These are phyloP conservation scores for Leishmania gerbilli DNA, from an alignment of 208 protist species.

Conservation along the genomic window DNA sequence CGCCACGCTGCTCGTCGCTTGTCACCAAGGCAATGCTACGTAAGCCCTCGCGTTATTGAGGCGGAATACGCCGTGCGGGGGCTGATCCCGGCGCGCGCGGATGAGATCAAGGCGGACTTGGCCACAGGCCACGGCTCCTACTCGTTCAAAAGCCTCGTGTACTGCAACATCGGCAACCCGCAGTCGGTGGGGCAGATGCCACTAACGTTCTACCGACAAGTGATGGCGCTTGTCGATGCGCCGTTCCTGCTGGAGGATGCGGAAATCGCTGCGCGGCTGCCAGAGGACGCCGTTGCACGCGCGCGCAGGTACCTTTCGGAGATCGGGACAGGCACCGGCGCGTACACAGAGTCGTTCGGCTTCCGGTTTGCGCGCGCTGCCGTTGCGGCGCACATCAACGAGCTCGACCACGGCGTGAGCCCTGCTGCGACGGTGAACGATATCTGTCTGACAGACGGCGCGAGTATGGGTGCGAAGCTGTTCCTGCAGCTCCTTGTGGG, in stretches of 20 bases:
- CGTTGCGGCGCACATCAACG: conserved; percentile 95
- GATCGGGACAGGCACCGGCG: conserved; percentile 84
- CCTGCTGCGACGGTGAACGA: conserved; percentile 43
- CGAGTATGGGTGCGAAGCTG: conserved; percentile 90
- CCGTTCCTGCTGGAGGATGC: conserved; percentile 73
- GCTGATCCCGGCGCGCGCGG: conserved; percentile 76
- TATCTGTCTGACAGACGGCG: conserved; percentile 97
- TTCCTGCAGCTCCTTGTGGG: conserved; percentile 86
- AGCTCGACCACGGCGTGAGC: conserved; percentile 84
- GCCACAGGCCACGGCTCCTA: conserved; percentile 41
- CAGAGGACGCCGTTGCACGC: conserved; percentile 90
- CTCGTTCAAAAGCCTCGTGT: conserved; percentile 90
- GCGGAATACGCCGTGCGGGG: conserved; percentile 92
- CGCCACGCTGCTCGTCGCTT: neutral
- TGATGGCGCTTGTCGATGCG: conserved; percentile 81
- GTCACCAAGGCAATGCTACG: neutral
- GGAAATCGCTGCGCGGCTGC: conserved; percentile 56
- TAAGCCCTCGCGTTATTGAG: conserved; percentile 73
- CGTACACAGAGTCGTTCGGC: conserved; percentile 97
- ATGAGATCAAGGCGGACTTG: conserved; percentile 78
- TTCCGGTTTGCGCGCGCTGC: conserved; percentile 81
- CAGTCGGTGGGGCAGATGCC: conserved; percentile 96
- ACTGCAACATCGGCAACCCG: conserved; percentile 99
- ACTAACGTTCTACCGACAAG: conserved; percentile 96
- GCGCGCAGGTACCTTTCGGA: conserved; percentile 73